Base-by-base conservation (phyloP, 2,329 filamentous ascomycete genomes). In the Harringtonia aguacate region DNA sequence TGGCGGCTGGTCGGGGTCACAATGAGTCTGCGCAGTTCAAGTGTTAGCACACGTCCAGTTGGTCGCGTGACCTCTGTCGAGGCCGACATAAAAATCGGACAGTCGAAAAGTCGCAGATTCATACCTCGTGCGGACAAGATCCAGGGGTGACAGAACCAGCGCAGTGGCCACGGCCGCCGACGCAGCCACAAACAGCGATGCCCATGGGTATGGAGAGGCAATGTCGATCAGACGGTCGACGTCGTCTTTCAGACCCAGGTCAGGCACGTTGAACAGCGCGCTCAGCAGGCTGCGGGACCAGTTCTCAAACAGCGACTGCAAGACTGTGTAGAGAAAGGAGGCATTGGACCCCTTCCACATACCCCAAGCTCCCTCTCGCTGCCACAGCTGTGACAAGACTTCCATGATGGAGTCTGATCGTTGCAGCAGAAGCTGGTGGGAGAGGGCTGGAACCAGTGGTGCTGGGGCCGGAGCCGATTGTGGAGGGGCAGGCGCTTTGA, bases 291-390 rank as follows among this genome's bases (percentile, higher is more conserved):
- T 92, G 55, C 88, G 78, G 10, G 89, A 85, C 81, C 94, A 98
- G 53, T 86, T 89, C 60, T 97, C 92, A 27, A 95, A 68, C 8
- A 94, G 82, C 12, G 87, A 87, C 49, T 89, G 77, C 17, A 97
- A 72, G 38, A 95, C 77, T 0, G 81, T 85, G 64, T 97, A 95
- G 40, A 97, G 71, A 57, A 97, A 98, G 1, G 88, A 94, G 14
- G 85, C 79, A 59, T 97, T 97, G 31, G 88, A 86, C 9, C 83
- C 80, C 61, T 95, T 95, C 89, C 90, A 98, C 6, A 95, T 81
- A 5, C 92, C 92, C 73, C 88, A 89, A 1, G 82, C 82, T 30
- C 88, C 86, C 59, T 94, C 90, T 53, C 84, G 90, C 39, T 82
- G 75, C 86, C 92, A 97, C 18, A 97, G 67, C 58, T 94, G 84